These are phyloP conservation scores for Knoxdaviesia proteae DNA, from an alignment of 2,329 filamentous ascomycete genomes.

Conservation along the genomic window DNA sequence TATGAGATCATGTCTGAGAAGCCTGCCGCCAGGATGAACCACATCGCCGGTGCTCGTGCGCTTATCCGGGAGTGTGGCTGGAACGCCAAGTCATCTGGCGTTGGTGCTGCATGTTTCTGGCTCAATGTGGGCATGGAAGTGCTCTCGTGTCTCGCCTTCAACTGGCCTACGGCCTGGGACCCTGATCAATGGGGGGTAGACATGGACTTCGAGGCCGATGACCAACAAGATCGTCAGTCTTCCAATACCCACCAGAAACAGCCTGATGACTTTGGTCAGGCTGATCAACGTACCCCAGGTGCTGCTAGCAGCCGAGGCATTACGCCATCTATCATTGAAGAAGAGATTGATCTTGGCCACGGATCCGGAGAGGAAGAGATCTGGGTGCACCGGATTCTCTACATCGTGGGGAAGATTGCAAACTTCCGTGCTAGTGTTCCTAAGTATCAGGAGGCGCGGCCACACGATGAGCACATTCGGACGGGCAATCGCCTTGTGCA, in stretches of 20 bases:
- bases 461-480: constrained; percentile 41
- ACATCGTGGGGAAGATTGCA: constrained; percentile 67
- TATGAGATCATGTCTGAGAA: constrained; percentile 84
- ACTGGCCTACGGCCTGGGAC: constrained; percentile 74
- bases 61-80: constrained; percentile 79
- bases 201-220: constrained; percentile 37
- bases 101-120: constrained; percentile 86
- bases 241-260: constrained; percentile 2
- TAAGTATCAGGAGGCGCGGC: constrained; percentile 34
- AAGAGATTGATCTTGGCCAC: constrained; percentile 22
- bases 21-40: constrained; percentile 64
- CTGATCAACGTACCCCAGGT: too few relatives aligned
- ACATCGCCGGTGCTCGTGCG: constrained; percentile 66
- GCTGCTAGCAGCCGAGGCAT: background rate
- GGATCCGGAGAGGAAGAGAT: constrained; percentile 39
- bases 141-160: constrained; percentile 69
- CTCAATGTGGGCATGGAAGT: constrained; percentile 80
- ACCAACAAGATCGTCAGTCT: background rate
- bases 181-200: constrained; percentile 80
- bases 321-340: constrained; percentile 9
- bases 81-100: constrained; percentile 58
- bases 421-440: constrained; percentile 62
- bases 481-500: constrained; percentile 46
- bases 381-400: constrained; percentile 79
- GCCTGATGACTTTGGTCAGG: constrained; percentile 7